Percentiles rank a stretch among this genome's conserved stretches.
Conservation (phyloP, 2,329 filamentous ascomycete species). For the Apiospora saccharicola region DNA sequence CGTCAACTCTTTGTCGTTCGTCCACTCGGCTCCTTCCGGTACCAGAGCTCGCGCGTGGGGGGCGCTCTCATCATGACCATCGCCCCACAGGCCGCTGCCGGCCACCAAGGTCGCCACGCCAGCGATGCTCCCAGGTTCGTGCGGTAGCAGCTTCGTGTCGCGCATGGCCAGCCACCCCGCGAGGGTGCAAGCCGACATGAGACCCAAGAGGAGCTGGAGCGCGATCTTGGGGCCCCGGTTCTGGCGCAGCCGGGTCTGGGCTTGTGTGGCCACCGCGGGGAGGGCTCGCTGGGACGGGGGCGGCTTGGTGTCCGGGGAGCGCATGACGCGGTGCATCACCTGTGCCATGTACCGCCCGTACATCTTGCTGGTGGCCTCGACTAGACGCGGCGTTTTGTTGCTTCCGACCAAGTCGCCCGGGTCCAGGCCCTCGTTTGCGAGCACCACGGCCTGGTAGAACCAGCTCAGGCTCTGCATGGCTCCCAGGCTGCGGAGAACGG, state of each 20-base stretch:
- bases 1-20: slow-evolving; percentile 32
- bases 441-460: background rate
- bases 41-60: slow-evolving; percentile 25
- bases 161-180: slow-evolving; percentile 36
- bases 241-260: slow-evolving; percentile 34
- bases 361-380: slow-evolving; percentile 30
- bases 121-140: slow-evolving; percentile 41
- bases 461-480: background rate
- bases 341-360: slow-evolving; percentile 40
- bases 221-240: slow-evolving; percentile 39
- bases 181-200: slow-evolving; percentile 39
- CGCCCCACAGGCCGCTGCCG: slow-evolving; percentile 35
- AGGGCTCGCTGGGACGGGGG: slow-evolving; percentile 25
- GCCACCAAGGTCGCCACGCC: slow-evolving; percentile 39
- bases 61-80: background rate
- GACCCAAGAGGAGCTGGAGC: slow-evolving; percentile 40
- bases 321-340: slow-evolving; percentile 38
- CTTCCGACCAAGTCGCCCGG: background rate
- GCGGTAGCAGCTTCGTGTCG: slow-evolving; percentile 36
- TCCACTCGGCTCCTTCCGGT: slow-evolving; percentile 39
- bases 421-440: background rate
- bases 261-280: slow-evolving; percentile 28
- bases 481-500: background rate
- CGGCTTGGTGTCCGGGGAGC: slow-evolving; percentile 23
- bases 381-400: slow-evolving; percentile 11